These are phyloP conservation scores for Phytomonas sp. DNA, from an alignment of 208 protist genomes.

Conservation along the genomic window DNA sequence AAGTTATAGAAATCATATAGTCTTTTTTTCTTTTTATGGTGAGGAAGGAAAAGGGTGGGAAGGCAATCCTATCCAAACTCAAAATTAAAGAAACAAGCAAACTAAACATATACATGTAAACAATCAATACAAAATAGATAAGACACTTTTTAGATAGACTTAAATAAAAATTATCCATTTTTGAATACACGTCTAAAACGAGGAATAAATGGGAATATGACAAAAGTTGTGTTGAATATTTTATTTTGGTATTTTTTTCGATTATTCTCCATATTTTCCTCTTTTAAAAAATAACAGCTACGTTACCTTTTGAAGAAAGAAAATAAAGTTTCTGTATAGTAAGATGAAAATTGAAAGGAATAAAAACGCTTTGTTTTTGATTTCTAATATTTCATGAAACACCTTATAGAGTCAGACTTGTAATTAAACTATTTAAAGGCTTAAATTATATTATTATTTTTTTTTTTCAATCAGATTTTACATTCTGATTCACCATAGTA, in stretches of 20 bases:
- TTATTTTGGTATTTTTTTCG: constrained; percentile 9
- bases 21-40: not conserved
- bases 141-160: not conserved
- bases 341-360: not conserved
- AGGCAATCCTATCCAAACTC: not conserved
- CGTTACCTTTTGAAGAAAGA: not conserved
- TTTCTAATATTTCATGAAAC: not conserved
- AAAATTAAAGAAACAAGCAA: not conserved
- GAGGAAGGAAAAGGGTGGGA: not conserved
- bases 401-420: not conserved
- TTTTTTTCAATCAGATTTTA: not conserved
- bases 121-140: not conserved
- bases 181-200: not conserved
- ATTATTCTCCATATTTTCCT: not conserved
- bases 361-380: not conserved
- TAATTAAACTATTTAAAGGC: not conserved
- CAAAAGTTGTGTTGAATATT: not conserved
- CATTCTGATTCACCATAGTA: constrained; percentile 1
- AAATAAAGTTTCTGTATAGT: not conserved
- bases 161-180: not conserved
- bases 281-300: not conserved
- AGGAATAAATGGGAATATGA: not conserved
- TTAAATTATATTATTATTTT: constrained; percentile 1
- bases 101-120: not conserved
- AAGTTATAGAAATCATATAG: not conserved